Evolutionary conservation across 1,139 yeast species (phyloP).

Genomic region (Ogataea hybrid): DNA sequence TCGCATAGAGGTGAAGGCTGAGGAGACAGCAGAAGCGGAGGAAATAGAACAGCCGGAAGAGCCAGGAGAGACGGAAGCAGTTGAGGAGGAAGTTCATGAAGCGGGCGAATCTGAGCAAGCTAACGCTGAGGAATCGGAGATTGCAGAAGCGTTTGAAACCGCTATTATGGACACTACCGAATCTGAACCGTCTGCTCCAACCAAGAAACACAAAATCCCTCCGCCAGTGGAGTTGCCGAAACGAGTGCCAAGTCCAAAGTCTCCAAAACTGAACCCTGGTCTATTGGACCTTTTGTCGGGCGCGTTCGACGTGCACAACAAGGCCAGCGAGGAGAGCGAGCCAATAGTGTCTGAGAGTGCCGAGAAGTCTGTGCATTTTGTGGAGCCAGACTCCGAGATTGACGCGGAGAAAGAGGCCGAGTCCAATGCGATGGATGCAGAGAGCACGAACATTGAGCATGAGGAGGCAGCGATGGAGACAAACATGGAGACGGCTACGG

Average conservation of each 20-base stretch:
- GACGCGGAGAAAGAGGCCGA: background rate
- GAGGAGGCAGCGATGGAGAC: slow-evolving; percentile 1
- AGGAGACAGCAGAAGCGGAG: background rate
- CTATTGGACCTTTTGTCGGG: slow-evolving; percentile 22
- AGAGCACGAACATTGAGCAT: background rate
- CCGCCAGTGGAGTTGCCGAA: slow-evolving; percentile 9
- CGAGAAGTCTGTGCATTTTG: slow-evolving; percentile 6
- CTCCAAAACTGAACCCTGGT: slow-evolving; percentile 24
- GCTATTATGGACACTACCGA: too few relatives aligned
- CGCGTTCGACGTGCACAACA: slow-evolving; percentile 25
- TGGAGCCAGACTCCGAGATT: background rate
- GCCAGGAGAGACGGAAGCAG: background rate
- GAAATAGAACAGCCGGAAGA: background rate
- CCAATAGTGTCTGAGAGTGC: background rate
- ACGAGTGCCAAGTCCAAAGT: slow-evolving; percentile 25
- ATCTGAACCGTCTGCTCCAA: background rate
- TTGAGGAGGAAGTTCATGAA: background rate
- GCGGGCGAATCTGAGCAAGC: too few relatives aligned
- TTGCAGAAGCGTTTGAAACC: too few relatives aligned
- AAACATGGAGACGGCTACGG: background rate
- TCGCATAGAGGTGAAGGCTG: slow-evolving; percentile 12
- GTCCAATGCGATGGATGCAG: background rate
- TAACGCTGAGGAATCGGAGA: too few relatives aligned
- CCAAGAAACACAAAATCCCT: background rate
- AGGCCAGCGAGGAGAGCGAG: slow-evolving; percentile 11